These are phyloP conservation scores for Halocafeteria seosinensis DNA, from an alignment of 108 stramenopile species.

Conservation along the genomic window DNA sequence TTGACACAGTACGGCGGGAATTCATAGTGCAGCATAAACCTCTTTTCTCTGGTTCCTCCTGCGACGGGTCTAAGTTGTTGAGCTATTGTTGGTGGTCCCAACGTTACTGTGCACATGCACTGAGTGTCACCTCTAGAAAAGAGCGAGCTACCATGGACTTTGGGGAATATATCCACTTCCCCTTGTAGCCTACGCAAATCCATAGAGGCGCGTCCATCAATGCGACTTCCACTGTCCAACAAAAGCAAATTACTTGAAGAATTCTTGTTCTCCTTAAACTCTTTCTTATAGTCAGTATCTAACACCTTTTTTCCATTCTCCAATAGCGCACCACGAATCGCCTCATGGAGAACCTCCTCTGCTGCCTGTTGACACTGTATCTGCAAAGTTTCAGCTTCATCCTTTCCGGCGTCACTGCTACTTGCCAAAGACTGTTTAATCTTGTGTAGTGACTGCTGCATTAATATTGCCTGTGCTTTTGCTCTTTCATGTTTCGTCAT, in stretches of 20 bases:
- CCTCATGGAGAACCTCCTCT: not conserved
- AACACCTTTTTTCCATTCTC: not conserved
- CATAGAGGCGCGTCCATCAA: not conserved
- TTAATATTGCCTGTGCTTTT: not conserved
- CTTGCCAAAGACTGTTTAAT: not conserved
- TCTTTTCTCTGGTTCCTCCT: not conserved
- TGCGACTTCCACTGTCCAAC: not conserved
- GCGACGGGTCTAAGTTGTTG: not conserved
- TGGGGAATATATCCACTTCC: constrained; percentile 4
- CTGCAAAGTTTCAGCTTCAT: not conserved
- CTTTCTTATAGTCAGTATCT: not conserved
- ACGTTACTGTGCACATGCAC: constrained; percentile 51
- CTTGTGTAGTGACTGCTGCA: not conserved
- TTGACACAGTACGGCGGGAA: constrained; percentile 59
- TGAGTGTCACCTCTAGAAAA: constrained; percentile 67
- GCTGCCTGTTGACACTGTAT: not conserved
- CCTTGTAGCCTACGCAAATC: not conserved
- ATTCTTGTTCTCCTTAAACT: not conserved
- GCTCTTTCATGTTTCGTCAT: not conserved
- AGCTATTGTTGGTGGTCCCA: constrained; percentile 14
- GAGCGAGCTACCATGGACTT: constrained; percentile 57
- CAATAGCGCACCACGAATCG: not conserved
- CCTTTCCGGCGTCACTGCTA: not conserved
- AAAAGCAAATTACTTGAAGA: not conserved
- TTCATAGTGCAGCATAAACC: constrained; percentile 58